phyloP scores from a whole-genome alignment of 306 rosid species.

The Vicia sativa region DNA sequence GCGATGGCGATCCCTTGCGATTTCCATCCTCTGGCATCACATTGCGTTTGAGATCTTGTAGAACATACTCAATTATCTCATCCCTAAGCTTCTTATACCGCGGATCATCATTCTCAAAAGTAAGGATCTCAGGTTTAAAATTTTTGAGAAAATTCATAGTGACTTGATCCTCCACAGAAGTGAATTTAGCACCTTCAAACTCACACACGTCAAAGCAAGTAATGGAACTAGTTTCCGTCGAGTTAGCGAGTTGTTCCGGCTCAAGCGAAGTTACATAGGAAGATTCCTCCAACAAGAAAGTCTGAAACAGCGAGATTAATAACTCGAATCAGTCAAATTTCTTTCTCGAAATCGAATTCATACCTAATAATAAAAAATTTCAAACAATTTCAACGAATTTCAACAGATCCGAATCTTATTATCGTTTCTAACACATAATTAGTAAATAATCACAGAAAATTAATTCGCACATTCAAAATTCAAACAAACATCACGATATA shows the following conservation, averaged over 20 bases:
- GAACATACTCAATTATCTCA: conserved; percentile 50
- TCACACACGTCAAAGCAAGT: conserved; percentile 23
- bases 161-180: conserved; percentile 49
- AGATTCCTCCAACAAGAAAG: conserved; percentile 33
- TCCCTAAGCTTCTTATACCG: conserved; percentile 58
- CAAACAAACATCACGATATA: not conserved
- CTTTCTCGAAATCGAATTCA: conserved; percentile 17
- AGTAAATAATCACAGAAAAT: not conserved
- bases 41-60: conserved; percentile 38
- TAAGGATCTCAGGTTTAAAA: conserved; percentile 42
- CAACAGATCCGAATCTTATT: not conserved
- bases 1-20: not conserved
- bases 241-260: conserved; percentile 1
- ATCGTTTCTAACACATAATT: not conserved
- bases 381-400: not conserved
- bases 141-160: conserved; percentile 43
- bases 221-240: not conserved
- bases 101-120: conserved; percentile 42
- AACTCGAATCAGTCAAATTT: conserved; percentile 23
- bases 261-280: conserved; percentile 29
- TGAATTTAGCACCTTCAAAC: conserved; percentile 1
- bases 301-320: conserved; percentile 37
- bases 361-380: conserved; percentile 5
- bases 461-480: not conserved
- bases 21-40: conserved; percentile 45